Base-by-base conservation (phyloP, 768 basidiomycete species). In the Clavulina sp. region DNA sequence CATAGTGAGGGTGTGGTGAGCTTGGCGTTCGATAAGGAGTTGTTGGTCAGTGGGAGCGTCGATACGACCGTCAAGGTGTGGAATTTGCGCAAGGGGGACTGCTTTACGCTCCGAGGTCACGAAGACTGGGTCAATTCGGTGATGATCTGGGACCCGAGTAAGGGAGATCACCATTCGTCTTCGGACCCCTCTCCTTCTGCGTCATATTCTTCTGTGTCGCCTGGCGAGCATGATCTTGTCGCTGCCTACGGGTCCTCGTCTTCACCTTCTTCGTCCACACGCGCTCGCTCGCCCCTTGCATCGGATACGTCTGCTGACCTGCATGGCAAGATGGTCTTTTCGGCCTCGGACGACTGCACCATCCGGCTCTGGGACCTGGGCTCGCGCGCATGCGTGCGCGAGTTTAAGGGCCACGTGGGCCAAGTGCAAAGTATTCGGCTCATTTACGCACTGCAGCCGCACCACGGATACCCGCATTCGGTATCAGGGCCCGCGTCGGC, bases 291-390 rank as follows among this genome's bases (percentile, higher is more conserved):
- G 47, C 26, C 58, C 60, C 48, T 23, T 23, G 21, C 41, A 70
- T 75, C 48, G 81, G 86, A 53, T 75, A 81, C 52, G n/a, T 73
- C 78, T 16, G n/a, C n/a, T n/a, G n/a, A n/a, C n/a, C n/a, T n/a
- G n/a, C n/a, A n/a, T n/a, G 87, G 89, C 49, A 92, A 95, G 68
- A 89, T 96, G 84, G 73, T 99, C 26, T 95, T 99, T 69, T 95
- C 91, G 5, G 88, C 88, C 2, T 91, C 88, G 5, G 95, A 97
- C 62, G 95, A 97, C 63, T 84, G 84, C 26, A 80, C 82, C 2
- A 87, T 97, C 64, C 81, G 80, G 53, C 74, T 99, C 4, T 99
- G 93, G 95, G 93, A 97, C 65, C 74, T 99, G 40, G 77, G 75
- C 26, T 68, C 69, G 21, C 74, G 86, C 44, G 75, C 78, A 2